Base-by-base conservation (phyloP, 495 filamentous ascomycete genomes). In the Aspergillus bertholletiae region DNA sequence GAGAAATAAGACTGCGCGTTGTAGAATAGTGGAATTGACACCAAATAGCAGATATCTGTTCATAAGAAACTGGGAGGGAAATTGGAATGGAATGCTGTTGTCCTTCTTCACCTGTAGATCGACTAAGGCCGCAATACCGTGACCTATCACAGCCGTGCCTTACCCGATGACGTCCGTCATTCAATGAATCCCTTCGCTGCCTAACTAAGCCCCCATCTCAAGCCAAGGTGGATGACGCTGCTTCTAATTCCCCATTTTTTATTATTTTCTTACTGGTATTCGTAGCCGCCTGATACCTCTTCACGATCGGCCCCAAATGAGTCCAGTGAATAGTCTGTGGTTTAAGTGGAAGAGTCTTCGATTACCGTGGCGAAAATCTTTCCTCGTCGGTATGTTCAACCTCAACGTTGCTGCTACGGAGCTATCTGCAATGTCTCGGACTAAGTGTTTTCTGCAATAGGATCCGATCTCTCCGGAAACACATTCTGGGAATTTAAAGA, bases 401-500 rank as follows among this genome's bases (percentile, higher is more conserved):
- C 46, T 39, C 47, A 28, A 40, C 45, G 40, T 49, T 40, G 21
- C 37, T 40, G 47, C 35, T n/a, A n/a, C 26, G 26, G 26, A 23
- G n/a, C n/a, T 44, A 51, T 53, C 59, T 61, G 55, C 59, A 58
- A 53, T 57, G 27, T 0, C 59, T 57, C 41, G n/a, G 60, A 63
- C 48, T 60, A 46, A n/a, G 34, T 15, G 5, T 21, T 83, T 26
- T 11, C 41, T 34, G 21, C 39, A 45, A 1, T 60, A 96, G 93
- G 94, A 58, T 75, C 81, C 56, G 94, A 98, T 70, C 84, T 97
- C 27, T 60, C 81, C 34, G 91, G 91, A 20, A 97, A 97, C 72
- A 96, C 92, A 22, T 98, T 84, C 73, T 97, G 92, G 90, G 90
- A 96, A 65, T 93, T 96, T 74, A 84, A 83, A 55, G 84, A 90